Conservation (phyloP, 495 filamentous ascomycete genomes). For the Podospora sp. region DNA sequence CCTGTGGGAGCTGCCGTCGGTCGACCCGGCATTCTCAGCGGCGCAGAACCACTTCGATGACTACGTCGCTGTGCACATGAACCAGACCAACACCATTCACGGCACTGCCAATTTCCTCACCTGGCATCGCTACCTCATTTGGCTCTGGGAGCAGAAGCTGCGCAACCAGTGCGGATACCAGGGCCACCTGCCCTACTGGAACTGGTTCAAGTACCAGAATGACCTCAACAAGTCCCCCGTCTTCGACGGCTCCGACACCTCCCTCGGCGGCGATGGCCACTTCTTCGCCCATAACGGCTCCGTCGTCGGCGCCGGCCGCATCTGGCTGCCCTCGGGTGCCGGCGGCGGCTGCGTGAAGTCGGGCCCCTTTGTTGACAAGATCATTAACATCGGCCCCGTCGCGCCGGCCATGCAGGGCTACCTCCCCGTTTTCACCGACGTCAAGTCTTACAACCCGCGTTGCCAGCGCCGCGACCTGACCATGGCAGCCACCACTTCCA, state of each 20-base stretch:
- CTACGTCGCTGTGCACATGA: slow-evolving; percentile 66
- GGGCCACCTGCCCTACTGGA: slow-evolving; percentile 41
- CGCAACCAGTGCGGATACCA: slow-evolving; percentile 68
- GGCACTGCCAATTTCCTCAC: slow-evolving; percentile 43
- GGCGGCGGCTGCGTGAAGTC: slow-evolving; percentile 68
- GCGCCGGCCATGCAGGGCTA: slow-evolving; percentile 31
- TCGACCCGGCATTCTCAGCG: slow-evolving; percentile 27
- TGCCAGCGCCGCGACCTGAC: slow-evolving; percentile 39
- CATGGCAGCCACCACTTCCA: slow-evolving; percentile 1
- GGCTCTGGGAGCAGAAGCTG: slow-evolving; percentile 64
- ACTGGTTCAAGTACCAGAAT: slow-evolving; percentile 17
- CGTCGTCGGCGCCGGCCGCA: slow-evolving; percentile 14
- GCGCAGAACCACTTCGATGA: slow-evolving; percentile 58
- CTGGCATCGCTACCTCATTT: slow-evolving; percentile 71
- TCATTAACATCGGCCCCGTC: slow-evolving; percentile 57
- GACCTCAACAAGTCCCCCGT: slow-evolving; percentile 7
- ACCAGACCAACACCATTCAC: slow-evolving; percentile 63
- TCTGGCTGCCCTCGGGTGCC: slow-evolving; percentile 47
- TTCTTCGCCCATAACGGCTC: slow-evolving; percentile 16
- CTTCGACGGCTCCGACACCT: slow-evolving; percentile 14
- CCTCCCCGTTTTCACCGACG: slow-evolving; percentile 24
- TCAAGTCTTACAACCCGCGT: slow-evolving; percentile 54
- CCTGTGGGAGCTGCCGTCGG: slow-evolving; percentile 54
- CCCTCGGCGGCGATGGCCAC: slow-evolving; percentile 8
- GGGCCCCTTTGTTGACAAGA: slow-evolving; percentile 58